Evolutionary conservation across 352 stramenopile genomes (phyloP).

Genomic region (Phytophthora lateralis): DNA sequence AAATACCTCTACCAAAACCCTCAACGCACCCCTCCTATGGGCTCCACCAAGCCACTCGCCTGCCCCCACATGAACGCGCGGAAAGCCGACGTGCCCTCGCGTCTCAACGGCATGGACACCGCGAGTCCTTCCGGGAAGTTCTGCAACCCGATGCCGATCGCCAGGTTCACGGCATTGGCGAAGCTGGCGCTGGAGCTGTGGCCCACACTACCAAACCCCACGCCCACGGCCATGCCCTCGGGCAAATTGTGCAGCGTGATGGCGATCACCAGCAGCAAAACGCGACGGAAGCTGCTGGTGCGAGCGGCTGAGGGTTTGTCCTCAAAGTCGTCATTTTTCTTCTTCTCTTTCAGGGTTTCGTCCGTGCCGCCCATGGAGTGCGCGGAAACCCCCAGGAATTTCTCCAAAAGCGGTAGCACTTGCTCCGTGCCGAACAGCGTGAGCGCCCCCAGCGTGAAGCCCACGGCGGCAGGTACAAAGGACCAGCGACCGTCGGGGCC

Average conservation of each 20-base stretch:
- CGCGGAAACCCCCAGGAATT: conserved; percentile 34
- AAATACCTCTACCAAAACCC: not conserved
- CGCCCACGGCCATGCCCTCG: conserved; percentile 89
- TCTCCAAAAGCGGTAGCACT: conserved; percentile 66
- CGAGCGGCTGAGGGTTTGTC: not conserved
- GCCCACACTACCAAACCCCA: conserved; percentile 88
- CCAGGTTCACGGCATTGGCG: conserved; percentile 83
- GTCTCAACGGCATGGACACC: conserved; percentile 87
- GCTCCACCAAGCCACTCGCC: conserved; percentile 89
- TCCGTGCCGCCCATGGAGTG: conserved; percentile 64
- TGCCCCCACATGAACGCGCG: conserved; percentile 91
- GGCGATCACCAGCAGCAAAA: conserved; percentile 88
- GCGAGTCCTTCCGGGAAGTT: conserved; percentile 91
- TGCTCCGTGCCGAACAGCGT: conserved; percentile 81
- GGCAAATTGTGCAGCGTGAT: conserved; percentile 92
- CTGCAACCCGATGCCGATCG: conserved; percentile 89
- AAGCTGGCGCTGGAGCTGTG: conserved; percentile 76
- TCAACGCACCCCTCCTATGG: conserved; percentile 77
- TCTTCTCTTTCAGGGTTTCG: conserved; percentile 39
- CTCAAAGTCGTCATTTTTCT: conserved; percentile 50
- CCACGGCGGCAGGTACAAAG: conserved; percentile 84
- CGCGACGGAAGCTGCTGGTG: conserved; percentile 68
- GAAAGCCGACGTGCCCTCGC: conserved; percentile 84
- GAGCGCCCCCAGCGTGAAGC: conserved; percentile 78
- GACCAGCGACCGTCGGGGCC: conserved; percentile 71